Base-by-base conservation (phyloP, 768 basidiomycete genomes). In the Lentinula boryana region DNA sequence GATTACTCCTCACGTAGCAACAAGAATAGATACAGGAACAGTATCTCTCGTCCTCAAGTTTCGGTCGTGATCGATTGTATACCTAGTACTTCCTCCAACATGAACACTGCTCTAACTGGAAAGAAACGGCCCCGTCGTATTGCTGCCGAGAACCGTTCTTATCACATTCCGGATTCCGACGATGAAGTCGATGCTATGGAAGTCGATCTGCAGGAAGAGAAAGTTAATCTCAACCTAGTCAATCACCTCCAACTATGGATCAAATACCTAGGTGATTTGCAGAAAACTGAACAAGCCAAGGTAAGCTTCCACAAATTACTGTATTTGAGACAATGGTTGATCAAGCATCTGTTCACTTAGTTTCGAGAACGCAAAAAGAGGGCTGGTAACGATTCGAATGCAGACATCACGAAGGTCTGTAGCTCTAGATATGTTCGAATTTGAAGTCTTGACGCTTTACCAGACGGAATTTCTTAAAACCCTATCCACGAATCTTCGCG, bases 381-480 rank as follows among this genome's bases (percentile, higher is more conserved):
- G 15, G 86, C 86, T 58, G 70, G 72, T 7, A 68, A 71, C 31
- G 72, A 68, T 16, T 70, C 74, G 9, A 87, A 81, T 67, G 63
- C 81, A n/a, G 80, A 83, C 33, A 66, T 85, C 35, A 68, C 76
- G 40, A 89, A 87, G 82, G 89, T 88, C 56, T 60, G 78, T 61
- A 21, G 4, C 49, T 48, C 41, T 18, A 23, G 21, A n/a, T 27
- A 32, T 43, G 21, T 16, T 36, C 21, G 46, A 18, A 10, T 33
- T 18, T 18, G 6, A 8, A 59, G 35, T 68, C 3, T 52, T 5
- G 52, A 60, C 15, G 44, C 40, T 38, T 46, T 53, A 36, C 32
- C 56, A 91, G 89, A 86, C 76, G 65, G 86, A 88, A 32, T 91
- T 91, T 66, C 76, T 87, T 66, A 89, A 82, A 68, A 82, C 84